These are phyloP conservation scores for Citrus medica DNA, from an alignment of 345 rosid genomes.

Conservation along the genomic window DNA sequence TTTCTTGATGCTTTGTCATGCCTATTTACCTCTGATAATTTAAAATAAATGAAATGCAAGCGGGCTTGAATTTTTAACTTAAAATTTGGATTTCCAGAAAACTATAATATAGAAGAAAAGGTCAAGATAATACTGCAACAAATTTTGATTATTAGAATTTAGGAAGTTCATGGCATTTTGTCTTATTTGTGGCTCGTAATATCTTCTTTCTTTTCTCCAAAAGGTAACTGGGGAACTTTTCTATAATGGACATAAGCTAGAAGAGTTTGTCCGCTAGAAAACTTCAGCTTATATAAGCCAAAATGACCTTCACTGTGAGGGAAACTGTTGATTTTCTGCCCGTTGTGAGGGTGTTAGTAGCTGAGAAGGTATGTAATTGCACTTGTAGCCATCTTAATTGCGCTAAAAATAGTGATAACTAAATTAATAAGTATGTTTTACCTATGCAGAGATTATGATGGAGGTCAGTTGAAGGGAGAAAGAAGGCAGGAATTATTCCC, in stretches of 20 bases:
- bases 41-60: not conserved
- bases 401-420: not conserved
- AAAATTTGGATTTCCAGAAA: too few relatives aligned
- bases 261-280: slow-evolving; percentile 57
- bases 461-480: slow-evolving; percentile 24
- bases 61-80: too few relatives aligned
- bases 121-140: too few relatives aligned
- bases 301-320: slow-evolving; percentile 56
- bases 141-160: too few relatives aligned
- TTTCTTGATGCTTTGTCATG: not conserved
- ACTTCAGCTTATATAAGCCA: slow-evolving; percentile 56
- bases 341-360: slow-evolving; percentile 57
- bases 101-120: too few relatives aligned
- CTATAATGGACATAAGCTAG: slow-evolving; percentile 33
- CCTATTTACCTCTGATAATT: not conserved
- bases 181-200: not conserved
- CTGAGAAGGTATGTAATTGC: slow-evolving; percentile 25
- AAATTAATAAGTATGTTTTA: not conserved
- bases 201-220: not conserved
- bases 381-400: not conserved
- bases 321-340: slow-evolving; percentile 60
- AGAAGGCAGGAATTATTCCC: slow-evolving; percentile 20
- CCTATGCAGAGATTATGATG: slow-evolving; percentile 11
- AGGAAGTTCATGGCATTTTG: too few relatives aligned
- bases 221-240: slow-evolving; percentile 28